A percentile compares a stretch with the other conserved stretches of the same genome.
phyloP scores from a whole-genome alignment of 352 stramenopile species.

The Pythium sukuiense region DNA sequence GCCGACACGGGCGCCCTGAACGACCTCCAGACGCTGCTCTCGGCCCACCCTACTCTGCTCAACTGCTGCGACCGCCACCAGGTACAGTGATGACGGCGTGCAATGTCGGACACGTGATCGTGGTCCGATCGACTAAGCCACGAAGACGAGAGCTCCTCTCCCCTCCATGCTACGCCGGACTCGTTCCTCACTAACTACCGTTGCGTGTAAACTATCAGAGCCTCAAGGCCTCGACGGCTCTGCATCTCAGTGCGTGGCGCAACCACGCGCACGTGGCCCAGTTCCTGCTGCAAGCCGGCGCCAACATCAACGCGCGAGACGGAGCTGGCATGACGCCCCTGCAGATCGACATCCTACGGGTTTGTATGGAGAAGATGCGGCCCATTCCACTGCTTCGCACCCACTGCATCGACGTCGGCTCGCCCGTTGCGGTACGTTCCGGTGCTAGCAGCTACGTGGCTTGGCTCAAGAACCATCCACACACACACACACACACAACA shows the following conservation, averaged over 20 bases:
- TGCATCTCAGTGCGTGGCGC: conserved; percentile 40
- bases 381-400: conserved; percentile 37
- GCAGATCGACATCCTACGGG: conserved; percentile 44
- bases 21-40: conserved; percentile 21
- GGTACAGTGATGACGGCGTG: conserved; percentile 10
- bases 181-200: neutral
- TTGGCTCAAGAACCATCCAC: too few species aligned
- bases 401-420: conserved; percentile 39
- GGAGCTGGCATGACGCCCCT: conserved; percentile 44
- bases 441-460: too few species aligned
- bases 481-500: too few species aligned
- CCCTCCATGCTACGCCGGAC: neutral
- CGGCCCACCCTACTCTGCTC: conserved; percentile 28
- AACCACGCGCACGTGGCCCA: conserved; percentile 25
- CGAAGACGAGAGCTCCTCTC: neutral
- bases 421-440: conserved; percentile 34
- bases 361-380: conserved; percentile 49
- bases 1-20: conserved; percentile 24
- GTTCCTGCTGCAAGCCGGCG: conserved; percentile 35
- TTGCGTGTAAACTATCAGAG: conserved; percentile 19
- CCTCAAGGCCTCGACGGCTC: conserved; percentile 31
- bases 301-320: conserved; percentile 37
- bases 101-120: too few species aligned
- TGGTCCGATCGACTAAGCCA: too few species aligned
- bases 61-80: conserved; percentile 27